Base-by-base conservation (phyloP, 768 basidiomycete species). In the Neoboletus brunneissimus region DNA sequence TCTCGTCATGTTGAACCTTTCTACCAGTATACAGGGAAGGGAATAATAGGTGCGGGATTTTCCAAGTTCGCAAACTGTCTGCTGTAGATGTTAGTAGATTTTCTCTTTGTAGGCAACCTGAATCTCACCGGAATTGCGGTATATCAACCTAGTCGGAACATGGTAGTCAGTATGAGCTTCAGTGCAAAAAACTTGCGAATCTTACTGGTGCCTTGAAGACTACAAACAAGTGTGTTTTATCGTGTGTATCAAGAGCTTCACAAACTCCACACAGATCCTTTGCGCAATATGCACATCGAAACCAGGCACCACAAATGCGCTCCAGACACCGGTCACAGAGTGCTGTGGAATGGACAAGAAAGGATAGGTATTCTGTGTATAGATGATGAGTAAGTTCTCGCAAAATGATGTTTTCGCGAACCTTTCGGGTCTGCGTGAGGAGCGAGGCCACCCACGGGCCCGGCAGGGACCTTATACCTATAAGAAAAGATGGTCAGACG, bases 191-290 rank as follows among this genome's bases (percentile, higher is more conserved):
- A 23, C 16, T 11, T 45, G 35, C 23, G 10, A 5, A 23, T 70
- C 81, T 71, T 59, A 92, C 91, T 41, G 79, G 75, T 2, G 91
- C 84, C 71, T 98, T 98, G 75, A 97, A 88, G 9, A 90, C 89
- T 34, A 95, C 77, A 71, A 94, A 98, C 42, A 92, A 72, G 66
- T 96, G 94, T 1, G 82, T 84, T 56, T 82, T 78, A 62, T 94
- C 82, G 66, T 97, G 94, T 44, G 88, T 87, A 65, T 92, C 92
- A 27, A 89, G 74, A 45, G 75, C 78, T 70, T 94, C 89, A 64
- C 94, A 96, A 31, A 80, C 80, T 41, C 85, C 84, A 72, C 95
- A 97, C n/a, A 96, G 75, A 68, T 98, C 95, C 62, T 82, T 86
- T 7, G 80, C 79, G 66, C 94, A 97, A 66, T 93, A 91, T 5